Evolutionary conservation across 2,329 filamentous ascomycete genomes (phyloP).

Genomic region (Lachnum nothofagi): DNA sequence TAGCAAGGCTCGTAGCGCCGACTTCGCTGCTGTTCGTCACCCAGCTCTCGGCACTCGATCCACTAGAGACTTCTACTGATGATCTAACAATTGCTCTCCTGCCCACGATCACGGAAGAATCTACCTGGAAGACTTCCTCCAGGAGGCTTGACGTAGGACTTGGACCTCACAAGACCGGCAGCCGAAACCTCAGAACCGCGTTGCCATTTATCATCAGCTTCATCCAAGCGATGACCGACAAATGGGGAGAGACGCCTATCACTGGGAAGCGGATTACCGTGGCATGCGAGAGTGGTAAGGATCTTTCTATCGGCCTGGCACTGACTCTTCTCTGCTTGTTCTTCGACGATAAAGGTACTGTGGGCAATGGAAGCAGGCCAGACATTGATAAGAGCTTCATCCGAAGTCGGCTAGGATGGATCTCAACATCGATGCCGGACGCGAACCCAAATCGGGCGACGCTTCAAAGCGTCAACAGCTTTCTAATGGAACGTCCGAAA

Average conservation of each 20-base stretch:
- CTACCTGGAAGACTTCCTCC: constrained; percentile 37
- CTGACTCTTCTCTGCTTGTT: constrained; percentile 72
- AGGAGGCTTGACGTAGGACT: constrained; percentile 54
- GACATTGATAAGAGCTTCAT: constrained; percentile 69
- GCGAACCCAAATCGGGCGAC: constrained; percentile 81
- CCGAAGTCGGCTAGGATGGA: constrained; percentile 70
- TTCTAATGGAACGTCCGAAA: constrained; percentile 57
- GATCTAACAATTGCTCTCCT: constrained; percentile 37
- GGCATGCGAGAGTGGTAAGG: constrained; percentile 71
- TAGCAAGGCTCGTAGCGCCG: constrained; percentile 22
- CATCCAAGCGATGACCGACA: constrained; percentile 19
- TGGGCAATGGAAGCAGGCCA: constrained; percentile 2
- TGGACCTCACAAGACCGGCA: constrained; percentile 69
- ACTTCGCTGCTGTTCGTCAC: constrained; percentile 28
- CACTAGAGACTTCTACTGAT: not conserved
- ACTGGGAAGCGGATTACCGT: constrained; percentile 45
- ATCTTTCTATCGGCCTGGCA: constrained; percentile 72
- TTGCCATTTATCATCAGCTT: constrained; percentile 43
- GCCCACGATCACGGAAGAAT: constrained; percentile 40
- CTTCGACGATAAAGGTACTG: constrained; percentile 58
- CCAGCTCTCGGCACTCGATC: constrained; percentile 13
- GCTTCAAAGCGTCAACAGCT: constrained; percentile 86
- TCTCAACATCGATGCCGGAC: constrained; percentile 72
- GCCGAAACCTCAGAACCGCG: constrained; percentile 71
- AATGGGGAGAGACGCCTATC: not conserved